These are phyloP conservation scores for Sporothrix mexicana DNA, from an alignment of 2,329 filamentous ascomycete species.

Conservation along the genomic window DNA sequence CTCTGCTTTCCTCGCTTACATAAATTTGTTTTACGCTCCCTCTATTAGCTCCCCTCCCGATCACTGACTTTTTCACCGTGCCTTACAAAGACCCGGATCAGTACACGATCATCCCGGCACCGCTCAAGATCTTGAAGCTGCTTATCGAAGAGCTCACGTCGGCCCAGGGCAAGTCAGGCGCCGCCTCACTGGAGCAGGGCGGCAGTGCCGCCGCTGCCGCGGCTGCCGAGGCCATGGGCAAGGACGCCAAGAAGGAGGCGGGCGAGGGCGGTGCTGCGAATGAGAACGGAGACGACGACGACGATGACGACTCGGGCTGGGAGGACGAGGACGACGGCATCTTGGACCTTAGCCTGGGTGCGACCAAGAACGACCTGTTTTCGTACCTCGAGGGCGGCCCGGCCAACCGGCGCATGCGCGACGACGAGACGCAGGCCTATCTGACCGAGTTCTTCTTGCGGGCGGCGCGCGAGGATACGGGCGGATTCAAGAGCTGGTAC, in stretches of 20 bases:
- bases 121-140: constrained; percentile 95
- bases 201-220: constrained; percentile 62
- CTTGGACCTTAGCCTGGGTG: constrained; percentile 74
- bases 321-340: constrained; percentile 87
- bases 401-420: constrained; percentile 65
- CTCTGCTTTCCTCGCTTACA: constrained; percentile 13
- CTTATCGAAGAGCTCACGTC: constrained; percentile 89
- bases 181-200: constrained; percentile 38
- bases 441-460: constrained; percentile 79
- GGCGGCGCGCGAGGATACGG: constrained; percentile 61
- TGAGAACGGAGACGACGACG: constrained; percentile 52
- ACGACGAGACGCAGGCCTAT: constrained; percentile 90
- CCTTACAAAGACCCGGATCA: constrained; percentile 74
- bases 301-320: constrained; percentile 76
- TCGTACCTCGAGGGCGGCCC: constrained; percentile 68
- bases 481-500: constrained; percentile 64
- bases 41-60: constrained; percentile 34
- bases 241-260: background rate
- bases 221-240: constrained; percentile 57
- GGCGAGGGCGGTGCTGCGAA: background rate
- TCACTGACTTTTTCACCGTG: constrained; percentile 41
- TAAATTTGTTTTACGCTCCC: background rate
- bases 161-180: constrained; percentile 67
- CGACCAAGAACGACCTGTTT: constrained; percentile 80
- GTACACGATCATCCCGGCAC: constrained; percentile 84